Base-by-base conservation (phyloP, 2,329 filamentous ascomycete species). In the Penicillium psychrosexuale region DNA sequence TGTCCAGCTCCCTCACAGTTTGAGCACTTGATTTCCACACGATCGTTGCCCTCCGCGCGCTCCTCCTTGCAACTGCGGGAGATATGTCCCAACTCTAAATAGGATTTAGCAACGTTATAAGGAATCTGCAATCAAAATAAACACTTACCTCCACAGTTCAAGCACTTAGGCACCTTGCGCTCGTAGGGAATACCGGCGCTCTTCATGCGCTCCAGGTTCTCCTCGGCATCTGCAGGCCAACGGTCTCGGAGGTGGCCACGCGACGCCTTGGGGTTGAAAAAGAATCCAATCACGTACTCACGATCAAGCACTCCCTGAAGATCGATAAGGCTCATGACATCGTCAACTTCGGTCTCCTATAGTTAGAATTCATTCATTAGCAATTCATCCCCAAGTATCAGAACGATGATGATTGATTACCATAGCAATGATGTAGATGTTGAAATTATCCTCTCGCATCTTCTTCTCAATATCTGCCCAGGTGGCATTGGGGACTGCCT, bases 151-250 rank as follows among this genome's bases (percentile, higher is more conserved):
- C 73, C 70, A 58, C 81, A 84, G 59, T 81, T 82, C 47, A 36
- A 52, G 59, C 82, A 84, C 62, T 80, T 79, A 5, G 75, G 75
- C 34, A 82, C 66, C 53, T 78, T 71, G 40, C 78, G 75, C 54
- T 83, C 79, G 54, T 79, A 74, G 2, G 78, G 72, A 27, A 80
- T 66, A 11, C 82, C 82, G 22, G 80, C 79, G 62, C 82, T 72
- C 12, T 64, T 70, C 15, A 84, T 74, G 50, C 81, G 80, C 47
- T 74, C 69, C 9, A 81, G 58, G 59, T 84, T 84, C 22, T 82
- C 78, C 40, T 81, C 80, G 0, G 70, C 58, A 6, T 69, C 69
- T 9, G 63, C 56, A 40, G 82, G 82, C 81, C 81, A 84, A 42
- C 76, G 76, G 2, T 73, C 69, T 19, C 72, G 69, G 19, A 80